phyloP scores from a whole-genome alignment of 768 basidiomycete species.

The Rhodotorula toruloides region DNA sequence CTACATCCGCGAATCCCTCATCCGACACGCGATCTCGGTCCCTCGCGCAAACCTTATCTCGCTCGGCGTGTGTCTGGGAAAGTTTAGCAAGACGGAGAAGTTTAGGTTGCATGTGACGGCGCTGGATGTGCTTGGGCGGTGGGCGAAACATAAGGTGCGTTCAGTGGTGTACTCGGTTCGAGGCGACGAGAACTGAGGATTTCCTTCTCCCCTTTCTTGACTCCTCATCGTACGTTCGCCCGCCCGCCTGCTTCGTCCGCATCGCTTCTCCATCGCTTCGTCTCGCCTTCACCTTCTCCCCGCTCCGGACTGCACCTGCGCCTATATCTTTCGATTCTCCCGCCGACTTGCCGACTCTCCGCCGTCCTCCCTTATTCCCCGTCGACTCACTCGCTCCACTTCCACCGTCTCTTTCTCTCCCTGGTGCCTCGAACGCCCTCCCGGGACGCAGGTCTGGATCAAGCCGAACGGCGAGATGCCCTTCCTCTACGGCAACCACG shows the following conservation, averaged over 20 bases:
- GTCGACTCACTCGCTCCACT: neutral
- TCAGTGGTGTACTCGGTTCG: no score
- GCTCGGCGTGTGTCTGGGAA: slow-evolving; percentile 93
- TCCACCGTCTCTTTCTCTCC: no score
- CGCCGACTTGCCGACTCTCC: neutral
- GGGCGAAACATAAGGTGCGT: slow-evolving; percentile 92
- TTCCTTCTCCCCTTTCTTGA: neutral
- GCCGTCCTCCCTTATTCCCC: no score
- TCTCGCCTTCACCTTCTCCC: neutral
- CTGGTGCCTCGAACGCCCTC: no score
- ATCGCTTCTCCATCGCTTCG: neutral
- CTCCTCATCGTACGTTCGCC: no score
- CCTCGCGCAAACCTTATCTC: slow-evolving; percentile 87
- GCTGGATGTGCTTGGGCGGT: slow-evolving; percentile 86
- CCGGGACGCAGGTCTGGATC: slow-evolving; percentile 75
- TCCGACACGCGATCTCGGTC: slow-evolving; percentile 85
- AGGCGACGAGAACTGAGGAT: no score
- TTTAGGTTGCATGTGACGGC: slow-evolving; percentile 95
- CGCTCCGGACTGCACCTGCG: neutral
- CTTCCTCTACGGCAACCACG: slow-evolving; percentile 96
- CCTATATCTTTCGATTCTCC: neutral
- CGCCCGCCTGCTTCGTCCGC: neutral
- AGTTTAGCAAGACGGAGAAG: slow-evolving; percentile 93
- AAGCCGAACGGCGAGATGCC: slow-evolving; percentile 99
- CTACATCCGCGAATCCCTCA: slow-evolving; percentile 91